phyloP scores from a whole-genome alignment of 2,329 filamentous ascomycete genomes.

The Hypoxylon sp. region DNA sequence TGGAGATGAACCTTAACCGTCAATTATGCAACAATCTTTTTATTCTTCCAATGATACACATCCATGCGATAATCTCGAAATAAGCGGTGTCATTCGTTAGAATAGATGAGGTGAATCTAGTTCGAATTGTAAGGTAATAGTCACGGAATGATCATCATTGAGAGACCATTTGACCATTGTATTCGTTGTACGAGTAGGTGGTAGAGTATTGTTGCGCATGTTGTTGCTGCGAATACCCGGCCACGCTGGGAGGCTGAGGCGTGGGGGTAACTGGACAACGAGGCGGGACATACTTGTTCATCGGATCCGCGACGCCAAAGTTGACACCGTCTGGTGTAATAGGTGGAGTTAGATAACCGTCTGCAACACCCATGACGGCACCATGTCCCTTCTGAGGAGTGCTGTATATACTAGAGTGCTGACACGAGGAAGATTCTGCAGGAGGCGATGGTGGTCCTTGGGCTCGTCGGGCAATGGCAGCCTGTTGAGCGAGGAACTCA shows the following conservation, averaged over 20 bases:
- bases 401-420: constrained; percentile 76
- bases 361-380: constrained; percentile 71
- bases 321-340: constrained; percentile 83
- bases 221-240: constrained; percentile 57
- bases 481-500: constrained; percentile 73
- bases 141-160: constrained; percentile 30
- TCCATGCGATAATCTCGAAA: constrained; percentile 48
- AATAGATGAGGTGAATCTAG: constrained; percentile 44
- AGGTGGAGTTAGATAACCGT: constrained; percentile 87
- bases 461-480: constrained; percentile 66
- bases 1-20: constrained; percentile 62
- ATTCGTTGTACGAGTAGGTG: constrained; percentile 62
- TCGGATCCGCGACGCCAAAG: constrained; percentile 62
- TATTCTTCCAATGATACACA: constrained; percentile 60
- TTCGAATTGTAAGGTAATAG: constrained; percentile 26
- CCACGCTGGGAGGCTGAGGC: constrained; percentile 62
- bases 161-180: constrained; percentile 54
- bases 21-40: constrained; percentile 63
- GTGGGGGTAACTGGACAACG: constrained; percentile 76
- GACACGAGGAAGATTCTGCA: constrained; percentile 65
- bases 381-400: constrained; percentile 85
- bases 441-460: constrained; percentile 72
- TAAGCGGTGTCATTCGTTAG: constrained; percentile 37
- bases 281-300: constrained; percentile 66
- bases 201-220: constrained; percentile 62